Evolutionary conservation across 2,329 filamentous ascomycete species (phyloP).

Genomic region (Grosmannia serpens): DNA sequence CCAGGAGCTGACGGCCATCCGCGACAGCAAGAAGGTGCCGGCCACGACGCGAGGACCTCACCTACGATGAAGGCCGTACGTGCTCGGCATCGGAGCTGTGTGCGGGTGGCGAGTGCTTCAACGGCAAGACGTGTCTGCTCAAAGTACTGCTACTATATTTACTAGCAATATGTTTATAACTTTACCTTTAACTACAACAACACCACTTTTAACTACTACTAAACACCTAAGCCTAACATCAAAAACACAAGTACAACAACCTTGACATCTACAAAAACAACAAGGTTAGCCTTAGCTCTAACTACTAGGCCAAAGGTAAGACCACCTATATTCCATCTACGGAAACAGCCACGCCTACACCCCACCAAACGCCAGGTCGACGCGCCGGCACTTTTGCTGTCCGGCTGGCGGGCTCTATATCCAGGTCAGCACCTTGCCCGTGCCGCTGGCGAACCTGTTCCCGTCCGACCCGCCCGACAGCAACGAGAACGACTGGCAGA

Average conservation of each 20-base stretch:
- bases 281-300: no score
- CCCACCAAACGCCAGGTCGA: no score
- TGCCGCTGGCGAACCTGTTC: slow-evolving; percentile 2
- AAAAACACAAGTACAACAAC: no score
- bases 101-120: slow-evolving; percentile 19
- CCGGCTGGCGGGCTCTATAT: not conserved
- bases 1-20: not conserved
- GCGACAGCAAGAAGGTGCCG: slow-evolving; percentile 8
- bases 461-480: not conserved
- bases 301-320: no score
- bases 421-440: not conserved
- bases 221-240: no score
- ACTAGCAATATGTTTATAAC: no score
- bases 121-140: slow-evolving; percentile 14
- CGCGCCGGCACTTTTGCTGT: not conserved
- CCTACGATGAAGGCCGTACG: slow-evolving; percentile 14
- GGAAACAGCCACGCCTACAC: not conserved
- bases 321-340: no score
- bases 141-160: no score
- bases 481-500: not conserved
- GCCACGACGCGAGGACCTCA: slow-evolving; percentile 11
- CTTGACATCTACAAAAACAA: no score
- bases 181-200: no score
- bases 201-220: no score
- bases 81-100: no score